Conservation (phyloP, 495 filamentous ascomycete genomes). For the Penicillium paradoxum region DNA sequence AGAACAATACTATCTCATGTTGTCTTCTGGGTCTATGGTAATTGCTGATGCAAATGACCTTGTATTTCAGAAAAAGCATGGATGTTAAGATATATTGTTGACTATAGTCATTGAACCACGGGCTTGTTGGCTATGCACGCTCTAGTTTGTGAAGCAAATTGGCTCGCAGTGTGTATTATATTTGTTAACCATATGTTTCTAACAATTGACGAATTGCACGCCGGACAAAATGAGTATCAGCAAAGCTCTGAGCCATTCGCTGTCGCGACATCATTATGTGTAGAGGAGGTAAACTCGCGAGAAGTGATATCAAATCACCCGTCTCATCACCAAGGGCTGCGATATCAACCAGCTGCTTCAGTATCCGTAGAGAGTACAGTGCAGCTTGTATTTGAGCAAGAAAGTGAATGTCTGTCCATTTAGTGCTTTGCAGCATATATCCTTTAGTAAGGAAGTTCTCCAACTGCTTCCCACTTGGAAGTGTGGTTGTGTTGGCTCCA, state of each 20-base stretch:
- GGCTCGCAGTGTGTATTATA: not conserved
- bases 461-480: constrained; percentile 12
- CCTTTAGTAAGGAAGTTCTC: constrained; percentile 25
- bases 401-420: constrained; percentile 62
- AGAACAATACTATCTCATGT: not conserved
- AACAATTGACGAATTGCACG: constrained; percentile 14
- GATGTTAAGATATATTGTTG: not conserved
- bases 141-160: not conserved
- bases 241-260: constrained; percentile 17
- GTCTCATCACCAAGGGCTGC: not conserved
- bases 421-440: constrained; percentile 17
- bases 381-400: constrained; percentile 57
- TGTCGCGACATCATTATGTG: constrained; percentile 27
- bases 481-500: not conserved
- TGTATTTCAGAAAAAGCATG: not conserved
- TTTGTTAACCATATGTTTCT: constrained; percentile 13
- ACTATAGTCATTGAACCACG: not conserved
- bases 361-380: constrained; percentile 62
- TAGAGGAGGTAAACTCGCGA: constrained; percentile 29
- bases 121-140: not conserved
- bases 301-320: constrained; percentile 4
- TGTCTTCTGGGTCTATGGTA: not conserved
- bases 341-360: constrained; percentile 49
- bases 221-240: not conserved
- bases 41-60: not conserved